Base-by-base conservation (phyloP, 2,329 filamentous ascomycete species). In the Simplicillium aogashimaense region DNA sequence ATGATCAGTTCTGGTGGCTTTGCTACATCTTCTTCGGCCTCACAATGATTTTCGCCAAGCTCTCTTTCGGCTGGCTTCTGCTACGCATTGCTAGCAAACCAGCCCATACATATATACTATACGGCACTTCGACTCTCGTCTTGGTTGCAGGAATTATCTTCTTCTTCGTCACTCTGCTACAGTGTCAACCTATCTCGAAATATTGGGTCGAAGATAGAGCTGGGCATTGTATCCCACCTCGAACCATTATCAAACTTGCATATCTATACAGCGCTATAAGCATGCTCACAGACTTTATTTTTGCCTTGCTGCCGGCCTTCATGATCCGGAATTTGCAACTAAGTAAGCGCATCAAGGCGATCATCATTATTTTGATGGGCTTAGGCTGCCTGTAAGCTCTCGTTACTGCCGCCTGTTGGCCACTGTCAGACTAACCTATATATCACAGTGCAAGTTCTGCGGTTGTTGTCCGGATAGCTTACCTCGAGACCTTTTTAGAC, bases 261-360 rank as follows among this genome's bases (percentile, higher is more conserved):
- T 69, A 70, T 38, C 50, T 67, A 2, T 72, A 72, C 47, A 70
- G 67, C 45, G 59, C 59, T 1, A 54, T 65, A 4, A 66, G 63
- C 17, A 65, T 67, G 11, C 43, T 63, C 3, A 67, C 62, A 25
- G 70, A 75, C 46, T 61, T 72, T 17, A 60, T 62, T 0, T 59
- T 72, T 35, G 69, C 68, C 3, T 47, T 74, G 13, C 50, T 75
- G 7, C 71, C 71, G 0, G 61, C 69, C 1, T 66, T 69, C 41
- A 61, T 80, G 4, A 60, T 79, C 0, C 69, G 63, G 59, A 61
- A 66, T 11, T 47, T 78, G 13, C 64, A 76, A 36, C 71, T 79
- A 57, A 64, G 65, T 30, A 48, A 46, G 2, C 61, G 58, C 35
- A 69, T 67, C 0, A 78, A 77, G 48, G 32, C 61, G 3, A 60